A percentile compares a stretch with the other conserved stretches of the same genome.
Evolutionary conservation across 805 yeast species (phyloP).

Genomic region (Lachancea sp.): DNA sequence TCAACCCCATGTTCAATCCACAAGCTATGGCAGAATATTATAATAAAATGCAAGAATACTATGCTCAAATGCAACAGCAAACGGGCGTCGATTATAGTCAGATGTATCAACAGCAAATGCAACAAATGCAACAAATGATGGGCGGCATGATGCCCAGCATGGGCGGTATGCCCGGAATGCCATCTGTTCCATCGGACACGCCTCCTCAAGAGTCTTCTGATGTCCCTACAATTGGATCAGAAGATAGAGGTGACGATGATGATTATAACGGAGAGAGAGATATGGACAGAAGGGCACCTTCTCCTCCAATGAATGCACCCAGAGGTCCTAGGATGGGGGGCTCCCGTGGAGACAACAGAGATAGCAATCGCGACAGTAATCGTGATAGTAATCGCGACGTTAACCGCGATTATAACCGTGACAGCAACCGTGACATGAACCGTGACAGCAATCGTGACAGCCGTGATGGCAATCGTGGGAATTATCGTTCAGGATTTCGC

Average conservation of each 20-base stretch:
- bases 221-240: constrained; percentile 28
- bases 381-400: constrained; percentile 19
- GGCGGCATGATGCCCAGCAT: constrained; percentile 20
- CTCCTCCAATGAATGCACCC: constrained; percentile 38
- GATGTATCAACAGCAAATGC: constrained; percentile 33
- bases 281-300: constrained; percentile 19
- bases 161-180: constrained; percentile 16
- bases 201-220: constrained; percentile 21
- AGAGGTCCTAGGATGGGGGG: constrained; percentile 41
- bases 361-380: constrained; percentile 23
- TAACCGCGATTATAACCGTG: constrained; percentile 17
- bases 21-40: constrained; percentile 61
- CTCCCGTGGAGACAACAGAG: constrained; percentile 27
- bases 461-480: constrained; percentile 27
- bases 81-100: constrained; percentile 33
- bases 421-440: constrained; percentile 38
- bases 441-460: constrained; percentile 20
- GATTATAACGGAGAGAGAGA: constrained; percentile 17
- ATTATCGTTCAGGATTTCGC: constrained; percentile 14
- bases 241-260: constrained; percentile 20
- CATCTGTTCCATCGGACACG: constrained; percentile 18
- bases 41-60: constrained; percentile 53
- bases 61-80: constrained; percentile 32
- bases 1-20: constrained; percentile 35
- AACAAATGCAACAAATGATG: constrained; percentile 33